A percentile compares a stretch with the other conserved stretches of the same genome.
These are phyloP conservation scores for Phoma sp. DNA, from an alignment of 2,329 filamentous ascomycete genomes.

Conservation along the genomic window DNA sequence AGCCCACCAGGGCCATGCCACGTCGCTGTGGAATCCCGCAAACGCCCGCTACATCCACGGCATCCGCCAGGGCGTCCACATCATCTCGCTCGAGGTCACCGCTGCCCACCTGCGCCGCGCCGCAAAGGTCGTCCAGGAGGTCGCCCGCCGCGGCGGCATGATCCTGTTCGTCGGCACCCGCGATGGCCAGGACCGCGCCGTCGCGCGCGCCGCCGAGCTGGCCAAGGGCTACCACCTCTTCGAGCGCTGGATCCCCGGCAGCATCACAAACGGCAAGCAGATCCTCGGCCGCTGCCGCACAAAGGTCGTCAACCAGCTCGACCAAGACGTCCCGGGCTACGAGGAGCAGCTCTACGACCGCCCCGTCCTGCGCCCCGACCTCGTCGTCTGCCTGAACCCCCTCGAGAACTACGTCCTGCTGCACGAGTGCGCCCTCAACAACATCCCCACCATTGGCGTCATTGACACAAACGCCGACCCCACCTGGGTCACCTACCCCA, in stretches of 20 bases:
- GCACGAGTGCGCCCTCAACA: constrained; percentile 87
- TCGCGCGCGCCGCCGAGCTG: constrained; percentile 80
- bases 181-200: constrained; percentile 77
- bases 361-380: constrained; percentile 78
- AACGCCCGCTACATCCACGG: constrained; percentile 96
- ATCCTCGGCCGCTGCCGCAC: constrained; percentile 75
- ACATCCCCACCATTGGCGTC: constrained; percentile 91
- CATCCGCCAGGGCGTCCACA: constrained; percentile 84
- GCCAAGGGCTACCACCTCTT: constrained; percentile 86
- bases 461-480: constrained; percentile 94
- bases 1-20: constrained; percentile 78
- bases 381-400: constrained; percentile 92
- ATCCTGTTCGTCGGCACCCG: constrained; percentile 92
- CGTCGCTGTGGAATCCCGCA: constrained; percentile 89
- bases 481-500: constrained; percentile 93
- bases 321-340: constrained; percentile 69
- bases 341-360: constrained; percentile 68
- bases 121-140: constrained; percentile 88
- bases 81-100: constrained; percentile 89
- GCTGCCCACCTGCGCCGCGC: constrained; percentile 90
- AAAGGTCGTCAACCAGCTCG: constrained; percentile 78
- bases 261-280: constrained; percentile 90
- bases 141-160: constrained; percentile 80
- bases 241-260: constrained; percentile 89
- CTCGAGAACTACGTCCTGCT: constrained; percentile 89